These are phyloP conservation scores for Colletotrichum sp. DNA, from an alignment of 2,329 filamentous ascomycete species.

Conservation along the genomic window DNA sequence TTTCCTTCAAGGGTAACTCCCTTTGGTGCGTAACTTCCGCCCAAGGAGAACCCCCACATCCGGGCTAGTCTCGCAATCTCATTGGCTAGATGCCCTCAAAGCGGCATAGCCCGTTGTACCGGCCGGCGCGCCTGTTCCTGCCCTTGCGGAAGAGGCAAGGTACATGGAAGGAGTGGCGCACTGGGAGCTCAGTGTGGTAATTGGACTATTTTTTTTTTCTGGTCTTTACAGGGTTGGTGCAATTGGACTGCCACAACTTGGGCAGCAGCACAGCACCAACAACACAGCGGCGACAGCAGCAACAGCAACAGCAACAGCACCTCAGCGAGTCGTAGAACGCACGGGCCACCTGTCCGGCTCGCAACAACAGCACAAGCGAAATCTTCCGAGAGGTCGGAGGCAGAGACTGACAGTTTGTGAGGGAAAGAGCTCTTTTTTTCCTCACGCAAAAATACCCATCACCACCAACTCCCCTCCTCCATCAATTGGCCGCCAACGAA, in stretches of 20 bases:
- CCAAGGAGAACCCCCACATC: not conserved
- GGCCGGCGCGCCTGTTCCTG: not conserved
- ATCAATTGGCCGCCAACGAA: constrained; percentile 39
- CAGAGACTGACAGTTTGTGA: constrained; percentile 3
- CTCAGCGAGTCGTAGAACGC: not conserved
- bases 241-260: not conserved
- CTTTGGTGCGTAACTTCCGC: not conserved
- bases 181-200: not conserved
- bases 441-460: constrained; percentile 21
- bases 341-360: constrained; percentile 20
- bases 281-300: not conserved
- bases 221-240: not conserved
- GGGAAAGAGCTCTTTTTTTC: constrained; percentile 21
- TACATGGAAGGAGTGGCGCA: not conserved
- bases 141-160: not conserved
- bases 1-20: not conserved
- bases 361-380: constrained; percentile 36
- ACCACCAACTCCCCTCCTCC: constrained; percentile 25
- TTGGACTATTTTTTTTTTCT: not conserved
- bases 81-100: not conserved
- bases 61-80: not conserved
- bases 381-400: constrained; percentile 45
- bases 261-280: not conserved
- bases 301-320: not conserved
- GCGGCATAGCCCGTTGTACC: constrained; percentile 7